phyloP scores from a whole-genome alignment of 2,329 filamentous ascomycete genomes.

The Ophiostoma ips region DNA sequence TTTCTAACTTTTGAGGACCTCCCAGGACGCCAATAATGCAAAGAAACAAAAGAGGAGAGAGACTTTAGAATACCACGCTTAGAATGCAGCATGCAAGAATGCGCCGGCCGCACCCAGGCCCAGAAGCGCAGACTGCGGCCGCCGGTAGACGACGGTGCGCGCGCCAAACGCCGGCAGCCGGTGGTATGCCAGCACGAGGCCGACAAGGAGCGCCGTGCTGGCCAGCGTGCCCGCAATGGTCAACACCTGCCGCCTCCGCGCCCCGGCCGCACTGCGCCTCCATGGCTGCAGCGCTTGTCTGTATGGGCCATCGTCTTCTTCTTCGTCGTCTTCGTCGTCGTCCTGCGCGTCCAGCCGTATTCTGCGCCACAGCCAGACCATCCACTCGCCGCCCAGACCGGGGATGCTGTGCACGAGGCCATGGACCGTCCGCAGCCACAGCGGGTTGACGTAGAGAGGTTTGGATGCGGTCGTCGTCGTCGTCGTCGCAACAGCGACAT shows the following conservation, averaged over 20 bases:
- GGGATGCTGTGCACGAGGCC: constrained; percentile 20
- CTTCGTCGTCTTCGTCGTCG: neutral
- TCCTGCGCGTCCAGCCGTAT: constrained; percentile 16
- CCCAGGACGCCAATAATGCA: neutral
- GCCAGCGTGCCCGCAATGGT: constrained; percentile 22
- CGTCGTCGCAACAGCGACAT: neutral
- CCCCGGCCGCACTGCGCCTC: neutral
- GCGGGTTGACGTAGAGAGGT: neutral
- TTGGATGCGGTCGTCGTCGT: neutral
- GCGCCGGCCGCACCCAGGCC: constrained; percentile 34
- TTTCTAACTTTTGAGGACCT: too few species aligned
- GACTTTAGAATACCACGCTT: neutral
- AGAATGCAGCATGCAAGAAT: constrained; percentile 23
- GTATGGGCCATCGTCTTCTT: too few species aligned
- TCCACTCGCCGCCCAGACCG: constrained; percentile 21
- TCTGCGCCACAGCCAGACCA: constrained; percentile 17
- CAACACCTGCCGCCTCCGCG: constrained; percentile 18
- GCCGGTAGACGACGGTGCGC: constrained; percentile 29
- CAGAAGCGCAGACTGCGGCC: constrained; percentile 21
- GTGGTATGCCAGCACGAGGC: constrained; percentile 25
- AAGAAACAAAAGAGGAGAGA: neutral
- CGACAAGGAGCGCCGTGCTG: constrained; percentile 24
- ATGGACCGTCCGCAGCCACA: constrained; percentile 19
- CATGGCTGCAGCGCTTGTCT: constrained; percentile 14
- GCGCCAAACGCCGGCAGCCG: constrained; percentile 31